These are phyloP conservation scores for Trichocladium antarcticum DNA, from an alignment of 495 filamentous ascomycete genomes.

Conservation along the genomic window DNA sequence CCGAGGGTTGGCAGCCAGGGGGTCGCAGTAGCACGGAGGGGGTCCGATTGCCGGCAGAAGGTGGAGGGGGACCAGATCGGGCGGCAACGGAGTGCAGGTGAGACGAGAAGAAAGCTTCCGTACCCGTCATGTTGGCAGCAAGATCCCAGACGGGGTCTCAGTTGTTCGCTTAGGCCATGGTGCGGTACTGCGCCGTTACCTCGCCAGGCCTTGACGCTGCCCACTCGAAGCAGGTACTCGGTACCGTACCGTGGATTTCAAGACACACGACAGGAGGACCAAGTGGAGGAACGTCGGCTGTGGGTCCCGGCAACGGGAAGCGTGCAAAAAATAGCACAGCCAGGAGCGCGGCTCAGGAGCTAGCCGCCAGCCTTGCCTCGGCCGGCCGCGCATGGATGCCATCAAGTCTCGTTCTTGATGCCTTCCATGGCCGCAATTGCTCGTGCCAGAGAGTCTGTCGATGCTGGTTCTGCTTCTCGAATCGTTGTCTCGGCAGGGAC, in stretches of 20 bases:
- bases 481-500: neutral
- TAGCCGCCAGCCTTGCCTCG: constrained; percentile 15
- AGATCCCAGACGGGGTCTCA: neutral
- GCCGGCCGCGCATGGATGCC: constrained; percentile 4
- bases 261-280: constrained; percentile 1
- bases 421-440: neutral
- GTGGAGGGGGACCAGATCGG: neutral
- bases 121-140: neutral
- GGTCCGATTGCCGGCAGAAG: constrained; percentile 4
- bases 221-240: constrained; percentile 3
- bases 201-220: constrained; percentile 1
- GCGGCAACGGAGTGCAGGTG: constrained; percentile 3
- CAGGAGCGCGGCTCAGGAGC: neutral
- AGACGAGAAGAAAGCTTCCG: neutral
- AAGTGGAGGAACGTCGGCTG: constrained; percentile 5
- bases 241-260: neutral
- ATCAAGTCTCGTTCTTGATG: neutral
- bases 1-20: constrained; percentile 1
- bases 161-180: constrained; percentile 8
- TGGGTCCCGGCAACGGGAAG: constrained; percentile 17
- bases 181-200: constrained; percentile 14
- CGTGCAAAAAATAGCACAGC: constrained; percentile 18
- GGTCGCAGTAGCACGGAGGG: neutral
- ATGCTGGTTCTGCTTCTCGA: neutral
- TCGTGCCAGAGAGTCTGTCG: neutral